Conservation (phyloP, 768 basidiomycete genomes). For the Boletus rufocinnamomeus region DNA sequence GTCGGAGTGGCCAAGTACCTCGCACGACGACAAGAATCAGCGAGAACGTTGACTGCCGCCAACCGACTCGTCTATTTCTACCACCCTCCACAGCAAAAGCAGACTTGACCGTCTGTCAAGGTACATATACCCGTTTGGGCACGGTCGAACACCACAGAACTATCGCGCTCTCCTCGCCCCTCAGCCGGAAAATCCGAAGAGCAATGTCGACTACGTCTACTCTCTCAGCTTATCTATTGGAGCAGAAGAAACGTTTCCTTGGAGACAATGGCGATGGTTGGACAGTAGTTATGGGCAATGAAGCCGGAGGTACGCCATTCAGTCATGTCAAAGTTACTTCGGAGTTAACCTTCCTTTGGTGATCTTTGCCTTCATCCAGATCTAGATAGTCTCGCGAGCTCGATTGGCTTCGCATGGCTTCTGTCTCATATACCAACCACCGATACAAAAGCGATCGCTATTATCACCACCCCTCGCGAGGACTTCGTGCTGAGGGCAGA, state of each 20-base stretch:
- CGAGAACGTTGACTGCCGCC: neutral
- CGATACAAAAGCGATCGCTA: constrained; percentile 61
- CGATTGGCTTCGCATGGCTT: constrained; percentile 83
- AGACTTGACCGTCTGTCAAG: neutral
- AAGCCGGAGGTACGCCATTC: constrained; percentile 76
- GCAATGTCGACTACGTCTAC: constrained; percentile 25
- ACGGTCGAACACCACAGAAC: neutral
- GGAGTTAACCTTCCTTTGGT: neutral
- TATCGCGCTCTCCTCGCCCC: neutral
- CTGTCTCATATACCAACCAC: constrained; percentile 38
- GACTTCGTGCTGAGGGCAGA: constrained; percentile 85
- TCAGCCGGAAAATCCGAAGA: constrained; percentile 5
- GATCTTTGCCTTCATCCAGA: constrained; percentile 49
- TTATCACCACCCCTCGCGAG: constrained; percentile 65
- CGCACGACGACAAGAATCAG: neutral
- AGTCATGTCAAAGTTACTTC: neutral
- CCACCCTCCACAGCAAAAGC: neutral
- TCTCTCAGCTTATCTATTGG: constrained; percentile 43
- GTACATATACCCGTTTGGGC: neutral
- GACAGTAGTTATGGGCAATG: constrained; percentile 93
- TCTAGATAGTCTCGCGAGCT: constrained; percentile 85
- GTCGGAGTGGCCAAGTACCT: neutral
- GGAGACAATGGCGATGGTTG: constrained; percentile 61
- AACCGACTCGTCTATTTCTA: neutral
- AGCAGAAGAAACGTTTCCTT: constrained; percentile 62